A percentile compares a stretch with the other conserved stretches of the same genome.
These are phyloP conservation scores for Citrullus mucosospermus DNA, from an alignment of 306 rosid genomes.

Conservation along the genomic window DNA sequence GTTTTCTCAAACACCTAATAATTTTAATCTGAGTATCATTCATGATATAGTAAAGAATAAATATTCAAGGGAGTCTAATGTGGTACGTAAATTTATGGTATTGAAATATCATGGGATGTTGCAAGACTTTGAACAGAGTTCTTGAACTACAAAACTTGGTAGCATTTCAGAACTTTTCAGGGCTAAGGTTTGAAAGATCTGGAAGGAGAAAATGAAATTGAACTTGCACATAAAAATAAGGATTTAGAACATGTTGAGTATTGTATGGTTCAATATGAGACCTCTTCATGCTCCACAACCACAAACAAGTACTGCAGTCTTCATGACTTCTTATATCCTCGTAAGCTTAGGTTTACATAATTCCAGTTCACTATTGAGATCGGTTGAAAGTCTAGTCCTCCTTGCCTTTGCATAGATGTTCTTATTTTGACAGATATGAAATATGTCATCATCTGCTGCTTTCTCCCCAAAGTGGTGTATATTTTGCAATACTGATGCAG, in stretches of 20 bases:
- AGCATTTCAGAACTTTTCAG: not conserved
- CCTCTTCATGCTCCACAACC: not conserved
- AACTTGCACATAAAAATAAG: not conserved
- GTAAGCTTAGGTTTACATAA: not conserved
- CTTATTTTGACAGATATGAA: not conserved
- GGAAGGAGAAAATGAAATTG: not conserved
- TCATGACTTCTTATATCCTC: not conserved
- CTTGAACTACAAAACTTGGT: not conserved
- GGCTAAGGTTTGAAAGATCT: not conserved
- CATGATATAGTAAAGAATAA: not conserved
- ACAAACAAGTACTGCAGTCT: not conserved
- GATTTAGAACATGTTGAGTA: not conserved
- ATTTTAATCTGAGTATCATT: not conserved
- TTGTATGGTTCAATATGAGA: not conserved
- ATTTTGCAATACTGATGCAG: not conserved
- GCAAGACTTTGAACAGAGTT: constrained; percentile 1
- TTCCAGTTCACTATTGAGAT: not conserved
- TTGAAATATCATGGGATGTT: not conserved
- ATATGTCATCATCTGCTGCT: not conserved
- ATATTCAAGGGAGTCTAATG: not conserved
- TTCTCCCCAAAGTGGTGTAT: not conserved
- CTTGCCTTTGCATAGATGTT: not conserved
- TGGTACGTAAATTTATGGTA: not conserved
- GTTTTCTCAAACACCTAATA: constrained; percentile 76
- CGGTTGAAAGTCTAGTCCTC: not conserved